Percentiles rank a stretch among this genome's conserved stretches.
These are phyloP conservation scores for Phaeomoniella chlamydospora DNA, from an alignment of 2,329 filamentous ascomycete species.

Conservation along the genomic window DNA sequence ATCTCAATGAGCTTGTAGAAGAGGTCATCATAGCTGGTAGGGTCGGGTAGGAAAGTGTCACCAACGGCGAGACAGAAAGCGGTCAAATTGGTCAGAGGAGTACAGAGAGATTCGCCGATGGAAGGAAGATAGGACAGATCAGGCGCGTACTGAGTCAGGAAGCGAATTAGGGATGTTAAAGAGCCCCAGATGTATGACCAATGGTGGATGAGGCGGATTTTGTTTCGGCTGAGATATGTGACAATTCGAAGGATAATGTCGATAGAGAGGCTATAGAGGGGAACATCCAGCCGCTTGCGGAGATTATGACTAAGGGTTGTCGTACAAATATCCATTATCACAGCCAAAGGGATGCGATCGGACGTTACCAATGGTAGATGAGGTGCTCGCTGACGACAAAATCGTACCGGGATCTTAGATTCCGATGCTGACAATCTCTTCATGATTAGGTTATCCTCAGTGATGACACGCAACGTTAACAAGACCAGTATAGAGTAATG, in stretches of 20 bases:
- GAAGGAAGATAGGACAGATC: conserved; percentile 58
- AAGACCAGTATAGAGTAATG: conserved; percentile 77
- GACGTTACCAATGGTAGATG: conserved; percentile 61
- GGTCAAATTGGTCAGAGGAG: conserved; percentile 66
- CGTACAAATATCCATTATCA: conserved; percentile 72
- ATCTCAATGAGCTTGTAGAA: conserved; percentile 54
- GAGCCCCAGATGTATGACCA: conserved; percentile 93
- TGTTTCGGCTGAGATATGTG: conserved; percentile 68
- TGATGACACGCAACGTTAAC: conserved; percentile 69
- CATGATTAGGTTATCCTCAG: conserved; percentile 71
- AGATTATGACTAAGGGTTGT: conserved; percentile 93
- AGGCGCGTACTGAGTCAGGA: conserved; percentile 71
- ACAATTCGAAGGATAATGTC: conserved; percentile 72
- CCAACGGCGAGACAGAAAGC: conserved; percentile 76
- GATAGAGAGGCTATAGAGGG: conserved; percentile 67
- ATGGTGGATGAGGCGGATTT: conserved; percentile 73
- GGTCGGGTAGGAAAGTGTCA: conserved; percentile 79
- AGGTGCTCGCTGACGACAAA: conserved; percentile 81
- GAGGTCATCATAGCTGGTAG: conserved; percentile 81
- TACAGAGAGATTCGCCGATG: conserved; percentile 55
- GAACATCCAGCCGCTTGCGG: conserved; percentile 66
- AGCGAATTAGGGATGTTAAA: conserved; percentile 73
- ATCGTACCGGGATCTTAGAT: conserved; percentile 55
- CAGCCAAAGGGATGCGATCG: conserved; percentile 59
- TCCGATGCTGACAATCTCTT: conserved; percentile 76